Evolutionary conservation across 2,329 filamentous ascomycete genomes (phyloP).

Genomic region (Phyllosticta paracitricarpa): DNA sequence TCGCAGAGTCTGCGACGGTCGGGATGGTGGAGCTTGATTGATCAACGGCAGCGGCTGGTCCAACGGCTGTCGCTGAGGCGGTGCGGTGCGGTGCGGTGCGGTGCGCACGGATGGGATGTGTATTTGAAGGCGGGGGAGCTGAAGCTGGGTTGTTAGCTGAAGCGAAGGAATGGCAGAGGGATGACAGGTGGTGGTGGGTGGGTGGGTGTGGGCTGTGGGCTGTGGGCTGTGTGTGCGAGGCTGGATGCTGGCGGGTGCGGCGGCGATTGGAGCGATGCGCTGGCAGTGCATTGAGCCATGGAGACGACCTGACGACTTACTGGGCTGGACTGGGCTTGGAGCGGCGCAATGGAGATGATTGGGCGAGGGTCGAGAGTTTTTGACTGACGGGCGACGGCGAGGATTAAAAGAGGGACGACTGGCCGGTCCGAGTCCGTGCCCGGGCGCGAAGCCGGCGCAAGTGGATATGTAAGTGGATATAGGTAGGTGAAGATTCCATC

Average conservation of each 20-base stretch:
- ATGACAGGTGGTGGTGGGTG: conserved; percentile 1
- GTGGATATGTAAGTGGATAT: too few species aligned
- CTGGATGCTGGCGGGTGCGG: conserved; percentile 19
- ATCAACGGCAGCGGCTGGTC: background rate
- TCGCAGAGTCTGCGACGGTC: conserved; percentile 8
- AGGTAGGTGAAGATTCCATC: too few species aligned
- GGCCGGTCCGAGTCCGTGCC: background rate
- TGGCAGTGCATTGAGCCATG: conserved; percentile 29
- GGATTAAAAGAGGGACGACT: background rate
- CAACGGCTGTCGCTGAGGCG: background rate
- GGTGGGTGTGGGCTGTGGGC: conserved; percentile 16
- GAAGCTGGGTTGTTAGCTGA: background rate
- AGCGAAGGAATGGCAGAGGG: background rate
- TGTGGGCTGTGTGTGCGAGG: conserved; percentile 7
- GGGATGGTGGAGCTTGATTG: conserved; percentile 1
- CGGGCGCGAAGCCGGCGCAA: background rate
- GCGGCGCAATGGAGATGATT: background rate
- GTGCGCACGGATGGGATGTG: background rate
- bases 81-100: conserved; percentile 6
- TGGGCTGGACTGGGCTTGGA: background rate
- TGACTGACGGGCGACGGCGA: background rate
- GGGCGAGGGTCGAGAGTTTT: background rate
- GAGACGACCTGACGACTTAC: background rate
- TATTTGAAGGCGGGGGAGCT: background rate
- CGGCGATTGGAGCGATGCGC: conserved; percentile 33